Evolutionary conservation across 2,329 filamentous ascomycete genomes (phyloP).

Genomic region (Apiospora marii): DNA sequence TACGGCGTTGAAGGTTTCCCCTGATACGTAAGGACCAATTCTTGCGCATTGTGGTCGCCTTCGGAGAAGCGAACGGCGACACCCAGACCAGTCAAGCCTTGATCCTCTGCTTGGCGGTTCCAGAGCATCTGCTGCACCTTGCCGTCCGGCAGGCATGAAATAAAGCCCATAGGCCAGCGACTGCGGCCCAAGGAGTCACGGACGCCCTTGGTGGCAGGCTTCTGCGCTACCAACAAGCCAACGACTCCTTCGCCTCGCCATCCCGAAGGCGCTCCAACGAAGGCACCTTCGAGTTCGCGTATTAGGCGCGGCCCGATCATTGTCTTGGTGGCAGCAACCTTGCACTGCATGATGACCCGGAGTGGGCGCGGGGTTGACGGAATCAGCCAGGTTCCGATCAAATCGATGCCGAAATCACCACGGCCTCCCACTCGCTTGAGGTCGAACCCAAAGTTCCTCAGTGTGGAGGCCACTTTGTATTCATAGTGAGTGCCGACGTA

Average conservation of each 20-base stretch:
- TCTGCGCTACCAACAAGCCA: slow-evolving; percentile 74
- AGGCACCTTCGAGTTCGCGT: slow-evolving; percentile 82
- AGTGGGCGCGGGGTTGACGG: slow-evolving; percentile 52
- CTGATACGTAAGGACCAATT: slow-evolving; percentile 60
- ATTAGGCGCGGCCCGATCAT: slow-evolving; percentile 63
- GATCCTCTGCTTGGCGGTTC: slow-evolving; percentile 70
- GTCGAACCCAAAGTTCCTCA: slow-evolving; percentile 68
- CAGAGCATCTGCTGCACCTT: slow-evolving; percentile 73
- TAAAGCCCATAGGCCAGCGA: slow-evolving; percentile 74
- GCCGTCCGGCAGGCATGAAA: slow-evolving; percentile 67
- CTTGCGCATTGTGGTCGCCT: slow-evolving; percentile 41
- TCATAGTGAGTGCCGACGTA: slow-evolving; percentile 82
- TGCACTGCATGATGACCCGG: slow-evolving; percentile 72
- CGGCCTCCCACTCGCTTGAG: slow-evolving; percentile 71
- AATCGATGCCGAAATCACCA: slow-evolving; percentile 76
- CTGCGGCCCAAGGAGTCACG: slow-evolving; percentile 74
- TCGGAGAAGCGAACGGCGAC: slow-evolving; percentile 54
- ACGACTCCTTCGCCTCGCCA: slow-evolving; percentile 74
- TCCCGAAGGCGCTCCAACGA: slow-evolving; percentile 74
- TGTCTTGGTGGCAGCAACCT: slow-evolving; percentile 59
- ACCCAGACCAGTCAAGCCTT: slow-evolving; percentile 67
- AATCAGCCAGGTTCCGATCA: slow-evolving; percentile 74
- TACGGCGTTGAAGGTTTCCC: slow-evolving; percentile 45
- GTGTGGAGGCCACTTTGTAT: slow-evolving; percentile 67
- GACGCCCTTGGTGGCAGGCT: slow-evolving; percentile 79